Conservation (phyloP, 495 filamentous ascomycete genomes). For the Annulohypoxylon moriforme region DNA sequence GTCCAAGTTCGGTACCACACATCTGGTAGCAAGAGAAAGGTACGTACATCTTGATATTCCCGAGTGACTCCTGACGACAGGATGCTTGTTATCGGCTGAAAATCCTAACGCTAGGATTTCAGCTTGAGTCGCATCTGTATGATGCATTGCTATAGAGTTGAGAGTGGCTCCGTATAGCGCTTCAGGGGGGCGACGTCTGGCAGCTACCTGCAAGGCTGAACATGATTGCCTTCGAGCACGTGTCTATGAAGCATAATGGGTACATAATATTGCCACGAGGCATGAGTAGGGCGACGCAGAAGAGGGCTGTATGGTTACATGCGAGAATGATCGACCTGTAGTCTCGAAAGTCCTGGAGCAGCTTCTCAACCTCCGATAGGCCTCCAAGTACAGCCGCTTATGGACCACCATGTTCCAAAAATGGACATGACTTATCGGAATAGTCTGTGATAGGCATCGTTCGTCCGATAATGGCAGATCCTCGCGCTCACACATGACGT, state of each 20-base stretch:
- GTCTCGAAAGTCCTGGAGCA: conserved; percentile 18
- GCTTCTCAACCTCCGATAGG: conserved; percentile 27
- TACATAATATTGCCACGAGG: conserved; percentile 33
- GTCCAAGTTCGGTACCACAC: not conserved
- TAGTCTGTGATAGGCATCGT: conserved; percentile 41
- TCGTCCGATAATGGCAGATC: conserved; percentile 43
- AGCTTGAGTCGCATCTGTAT: conserved; percentile 16
- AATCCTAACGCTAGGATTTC: conserved; percentile 8
- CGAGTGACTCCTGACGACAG: not conserved
- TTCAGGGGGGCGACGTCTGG: conserved; percentile 4
- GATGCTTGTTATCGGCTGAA: conserved; percentile 15
- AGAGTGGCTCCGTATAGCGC: conserved; percentile 25
- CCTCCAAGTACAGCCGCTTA: conserved; percentile 25
- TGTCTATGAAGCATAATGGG: conserved; percentile 7
- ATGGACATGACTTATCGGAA: conserved; percentile 36
- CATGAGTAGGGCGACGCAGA: conserved; percentile 10
- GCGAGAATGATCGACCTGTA: conserved; percentile 8
- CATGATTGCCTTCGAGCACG: conserved; percentile 17
- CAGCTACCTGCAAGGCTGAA: conserved; percentile 37
- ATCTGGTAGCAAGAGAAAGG: not conserved
- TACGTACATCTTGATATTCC: conserved; percentile 6
- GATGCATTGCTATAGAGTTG: not conserved
- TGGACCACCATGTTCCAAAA: conserved; percentile 37
- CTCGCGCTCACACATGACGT: conserved; percentile 42
- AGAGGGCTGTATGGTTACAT: conserved; percentile 23